These are phyloP conservation scores for Euphorbia peplus DNA, from an alignment of 345 rosid species.

Conservation along the genomic window DNA sequence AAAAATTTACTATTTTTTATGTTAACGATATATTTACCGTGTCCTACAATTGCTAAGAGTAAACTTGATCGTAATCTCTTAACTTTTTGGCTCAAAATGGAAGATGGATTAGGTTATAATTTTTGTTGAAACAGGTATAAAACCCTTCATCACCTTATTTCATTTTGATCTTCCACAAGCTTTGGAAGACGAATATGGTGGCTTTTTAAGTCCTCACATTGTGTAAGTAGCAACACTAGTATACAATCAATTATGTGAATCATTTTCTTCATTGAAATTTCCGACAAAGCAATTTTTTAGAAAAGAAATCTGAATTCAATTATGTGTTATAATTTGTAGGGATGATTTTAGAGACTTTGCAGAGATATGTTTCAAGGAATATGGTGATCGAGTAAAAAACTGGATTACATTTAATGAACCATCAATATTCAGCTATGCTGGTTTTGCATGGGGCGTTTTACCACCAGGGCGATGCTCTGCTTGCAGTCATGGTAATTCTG, in stretches of 20 bases:
- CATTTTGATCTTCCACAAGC: constrained; percentile 6
- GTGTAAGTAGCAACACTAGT: constrained; percentile 7
- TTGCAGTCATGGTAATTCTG: constrained; percentile 25
- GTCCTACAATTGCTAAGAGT: too few species aligned
- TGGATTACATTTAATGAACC: constrained; percentile 43
- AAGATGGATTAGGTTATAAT: not conserved
- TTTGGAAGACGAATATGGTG: not conserved
- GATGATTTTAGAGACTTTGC: constrained; percentile 37
- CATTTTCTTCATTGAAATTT: too few species aligned
- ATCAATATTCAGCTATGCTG: not conserved
- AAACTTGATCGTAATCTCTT: too few species aligned
- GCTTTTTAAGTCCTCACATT: not conserved
- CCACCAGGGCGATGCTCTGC: constrained; percentile 31
- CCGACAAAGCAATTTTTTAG: too few species aligned
- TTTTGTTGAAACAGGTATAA: not conserved
- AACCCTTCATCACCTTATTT: not conserved
- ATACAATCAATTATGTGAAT: not conserved
- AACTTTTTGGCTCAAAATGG: too few species aligned
- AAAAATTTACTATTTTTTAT: too few species aligned
- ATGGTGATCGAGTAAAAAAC: constrained; percentile 36
- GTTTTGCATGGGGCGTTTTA: constrained; percentile 17
- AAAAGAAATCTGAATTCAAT: too few species aligned
- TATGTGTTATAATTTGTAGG: constrained; percentile 20
- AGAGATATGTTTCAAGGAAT: constrained; percentile 41
- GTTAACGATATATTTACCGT: too few species aligned